Evolutionary conservation across 202 grass and related monocot genomes (phyloP).

Genomic region (Carex arenaria): DNA sequence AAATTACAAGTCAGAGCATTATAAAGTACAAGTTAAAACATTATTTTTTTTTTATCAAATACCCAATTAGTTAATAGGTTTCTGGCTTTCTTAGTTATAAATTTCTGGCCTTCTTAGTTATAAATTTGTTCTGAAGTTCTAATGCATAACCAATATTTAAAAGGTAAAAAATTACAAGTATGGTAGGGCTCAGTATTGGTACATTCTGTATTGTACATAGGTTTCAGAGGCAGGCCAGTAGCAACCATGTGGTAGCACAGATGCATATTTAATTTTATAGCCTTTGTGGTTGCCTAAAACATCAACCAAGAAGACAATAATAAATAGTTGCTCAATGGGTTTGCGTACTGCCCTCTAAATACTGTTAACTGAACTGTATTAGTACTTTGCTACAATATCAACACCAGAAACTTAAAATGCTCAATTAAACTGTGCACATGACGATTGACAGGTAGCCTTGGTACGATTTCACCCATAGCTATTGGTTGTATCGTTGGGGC

Average conservation of each 20-base stretch:
- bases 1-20: no score
- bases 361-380: not conserved
- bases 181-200: not conserved
- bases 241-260: not conserved
- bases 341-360: not conserved
- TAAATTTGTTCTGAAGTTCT: not conserved
- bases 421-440: not conserved
- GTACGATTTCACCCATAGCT: constrained; percentile 18
- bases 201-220: not conserved
- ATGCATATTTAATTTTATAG: constrained; percentile 4
- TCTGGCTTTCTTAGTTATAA: not conserved
- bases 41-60: no score
- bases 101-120: not conserved
- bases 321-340: not conserved
- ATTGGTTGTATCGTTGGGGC: constrained; percentile 28
- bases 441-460: constrained; percentile 15
- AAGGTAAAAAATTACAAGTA: not conserved
- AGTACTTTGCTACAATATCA: not conserved
- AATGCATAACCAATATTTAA: not conserved
- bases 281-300: not conserved
- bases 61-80: no score
- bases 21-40: no score
- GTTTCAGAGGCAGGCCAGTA: not conserved
- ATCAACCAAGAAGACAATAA: not conserved
- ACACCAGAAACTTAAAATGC: not conserved